Evolutionary conservation across 2,329 filamentous ascomycete species (phyloP), one percentile per base, ranked within the genome.

Genomic region (Phyllosticta ampelicida): DNA sequence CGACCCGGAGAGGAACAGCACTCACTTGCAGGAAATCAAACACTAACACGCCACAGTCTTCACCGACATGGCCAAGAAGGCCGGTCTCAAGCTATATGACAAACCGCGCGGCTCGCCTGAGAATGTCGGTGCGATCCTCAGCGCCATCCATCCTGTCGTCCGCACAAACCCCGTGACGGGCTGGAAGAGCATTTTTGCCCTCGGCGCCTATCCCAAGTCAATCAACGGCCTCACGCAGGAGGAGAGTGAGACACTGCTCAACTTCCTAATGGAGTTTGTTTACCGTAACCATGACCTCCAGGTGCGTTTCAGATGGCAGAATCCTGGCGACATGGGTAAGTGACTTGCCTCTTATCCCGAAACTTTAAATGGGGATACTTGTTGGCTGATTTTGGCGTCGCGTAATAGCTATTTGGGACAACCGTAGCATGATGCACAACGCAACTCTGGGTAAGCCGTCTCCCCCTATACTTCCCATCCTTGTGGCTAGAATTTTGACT

Each of bases 101-200:
- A 72, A 74, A 30, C 68, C 73, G 9, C 73, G 81, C 18, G 80
- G 80, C 1, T 71, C 77, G 0, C 80, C 81, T 0, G 74, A 78
- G 62, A 85, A 85, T 64, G 68, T 79, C 2, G 81, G 81, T 6
- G 65, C 65, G 1, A 71, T 76, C 1, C 66, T 84, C 13, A 70
- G 68, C 18, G 76, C 80, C 0, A 68, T 75, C 0, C 81, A 84
- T 62, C 81, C 81, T 0, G 75, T 84, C 0, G 73, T 84, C 6
- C 75, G 81, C 10, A 85, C 82, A 0, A 84, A 85, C 62, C 82
- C 82, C 0, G 81, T 85, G 0, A 85, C 82, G 0, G 81, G 82
- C 0, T 85, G 82, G 82, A 84, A 83, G 69, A 60, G 68, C 29
- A 68, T 83, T 9, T 82, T 73, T 56, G 73, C 70, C 2, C 68